Evolutionary conservation across 208 protist species (phyloP), one percentile per base, ranked within the genome.

Genomic region (Wallacemonas sp.): DNA sequence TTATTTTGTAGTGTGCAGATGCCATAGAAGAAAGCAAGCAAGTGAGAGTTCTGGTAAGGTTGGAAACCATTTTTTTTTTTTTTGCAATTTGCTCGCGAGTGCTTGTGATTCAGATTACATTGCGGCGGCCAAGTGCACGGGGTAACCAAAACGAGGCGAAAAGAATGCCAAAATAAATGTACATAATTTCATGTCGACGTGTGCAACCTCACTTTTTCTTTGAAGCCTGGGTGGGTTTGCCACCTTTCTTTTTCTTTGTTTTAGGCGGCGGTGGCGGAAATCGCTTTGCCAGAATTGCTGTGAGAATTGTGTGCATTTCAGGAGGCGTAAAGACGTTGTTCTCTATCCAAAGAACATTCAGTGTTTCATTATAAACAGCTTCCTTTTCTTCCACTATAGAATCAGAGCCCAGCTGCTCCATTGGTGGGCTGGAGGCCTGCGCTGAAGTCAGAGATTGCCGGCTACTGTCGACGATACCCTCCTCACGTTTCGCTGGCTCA

Each of bases 271-370:
- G 78, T 53, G 82, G 75, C 44, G 82, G 82, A 68, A 75, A 77
- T 27, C 82, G 73, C 53, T 82, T 84, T 24, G 70, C 62, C 38
- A 88, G 64, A 62, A 88, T 73, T 2, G 19, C 46, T 15, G 72
- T 70, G 24, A 85, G 6, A 46, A 74, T 65, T 54, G 62, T 66
- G 33, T 78, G 68, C 62, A 84, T 55, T 45, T 82, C 78, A 8
- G 77, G 53, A 28, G 78, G 70, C 15, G 79, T 68, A 46, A 72
- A 54, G 38, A 62, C 62, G 68, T 89, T 89, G n/a, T 75, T 54
- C 1, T 78, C 63, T 63, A 85, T 60, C 82, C 82, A 89, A 6
- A 89, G 54, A 21, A 76, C 84, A 68, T 89, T 65, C 47, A 88
- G 49, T 41, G 58, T 79, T 56, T 70, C 56, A 67, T 88, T 88